Percentiles rank a stretch among this genome's conserved stretches.
phyloP scores from a whole-genome alignment of 805 yeast genomes.

The Yarrowia yakushimensis region DNA sequence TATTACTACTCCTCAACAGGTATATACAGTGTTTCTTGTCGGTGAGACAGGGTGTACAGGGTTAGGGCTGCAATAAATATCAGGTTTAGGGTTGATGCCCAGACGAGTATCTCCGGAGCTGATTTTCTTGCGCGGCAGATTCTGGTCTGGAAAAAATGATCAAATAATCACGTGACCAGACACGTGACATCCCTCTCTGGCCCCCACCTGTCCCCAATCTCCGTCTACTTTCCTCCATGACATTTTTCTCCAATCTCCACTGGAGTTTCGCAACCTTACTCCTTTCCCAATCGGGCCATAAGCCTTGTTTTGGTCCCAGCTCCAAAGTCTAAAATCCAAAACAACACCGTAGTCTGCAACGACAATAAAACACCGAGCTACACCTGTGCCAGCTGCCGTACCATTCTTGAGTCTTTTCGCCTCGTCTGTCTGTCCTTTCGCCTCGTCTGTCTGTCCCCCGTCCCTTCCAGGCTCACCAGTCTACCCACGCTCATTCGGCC shows the following conservation, averaged over 20 bases:
- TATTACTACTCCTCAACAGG: too few species aligned
- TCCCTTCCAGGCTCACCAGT: not conserved
- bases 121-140: too few species aligned
- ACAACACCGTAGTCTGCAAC: conserved; percentile 1
- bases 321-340: conserved; percentile 4
- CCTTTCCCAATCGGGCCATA: conserved; percentile 22
- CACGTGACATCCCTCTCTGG: too few species aligned
- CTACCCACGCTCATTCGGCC: conserved; percentile 22
- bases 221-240: too few species aligned
- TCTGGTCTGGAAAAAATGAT: too few species aligned
- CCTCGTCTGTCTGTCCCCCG: not conserved
- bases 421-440: not conserved
- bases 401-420: not conserved
- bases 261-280: not conserved
- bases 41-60: too few species aligned
- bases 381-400: not conserved
- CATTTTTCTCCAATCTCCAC: not conserved
- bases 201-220: too few species aligned
- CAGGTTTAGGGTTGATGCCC: too few species aligned
- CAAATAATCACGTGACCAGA: too few species aligned
- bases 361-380: conserved; percentile 4
- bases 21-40: too few species aligned
- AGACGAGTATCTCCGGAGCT: too few species aligned
- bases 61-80: too few species aligned
- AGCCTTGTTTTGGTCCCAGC: conserved; percentile 24